Conservation (phyloP, 2,329 filamentous ascomycete species). For the Hypoxylon sp. region DNA sequence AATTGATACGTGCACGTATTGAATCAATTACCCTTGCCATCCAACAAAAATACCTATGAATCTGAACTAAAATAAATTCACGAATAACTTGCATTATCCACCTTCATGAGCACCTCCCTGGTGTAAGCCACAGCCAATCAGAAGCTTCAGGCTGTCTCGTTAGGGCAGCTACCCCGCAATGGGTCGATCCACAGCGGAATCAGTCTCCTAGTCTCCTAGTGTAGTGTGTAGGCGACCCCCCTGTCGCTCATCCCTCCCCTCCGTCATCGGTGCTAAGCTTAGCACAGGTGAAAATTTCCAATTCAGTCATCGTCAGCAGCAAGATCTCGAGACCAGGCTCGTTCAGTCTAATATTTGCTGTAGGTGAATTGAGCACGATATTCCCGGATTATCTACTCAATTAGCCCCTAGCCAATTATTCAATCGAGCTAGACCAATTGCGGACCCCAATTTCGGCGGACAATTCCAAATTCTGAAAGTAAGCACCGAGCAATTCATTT, state of each 20-base stretch:
- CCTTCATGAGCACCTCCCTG: background rate
- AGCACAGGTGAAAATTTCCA: slow-evolving; percentile 41
- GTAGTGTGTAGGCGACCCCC: too few species aligned
- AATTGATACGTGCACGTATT: too few species aligned
- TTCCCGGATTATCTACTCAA: slow-evolving; percentile 7
- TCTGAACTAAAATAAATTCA: background rate
- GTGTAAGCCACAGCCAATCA: slow-evolving; percentile 27
- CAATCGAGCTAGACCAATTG: background rate
- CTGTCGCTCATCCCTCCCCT: slow-evolving; percentile 9
- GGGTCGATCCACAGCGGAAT: slow-evolving; percentile 19
- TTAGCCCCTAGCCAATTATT: background rate
- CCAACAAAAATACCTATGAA: too few species aligned
- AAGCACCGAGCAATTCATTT: background rate
- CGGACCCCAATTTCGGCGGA: background rate
- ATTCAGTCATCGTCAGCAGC: slow-evolving; percentile 23
- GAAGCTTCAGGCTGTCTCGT: slow-evolving; percentile 27
- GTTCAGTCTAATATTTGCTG: slow-evolving; percentile 14
- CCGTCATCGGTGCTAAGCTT: slow-evolving; percentile 41
- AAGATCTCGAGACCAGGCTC: slow-evolving; percentile 17
- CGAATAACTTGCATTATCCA: slow-evolving; percentile 8
- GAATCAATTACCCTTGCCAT: too few species aligned
- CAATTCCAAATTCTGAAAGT: background rate
- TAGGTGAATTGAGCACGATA: slow-evolving; percentile 3
- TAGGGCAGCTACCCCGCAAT: slow-evolving; percentile 42
- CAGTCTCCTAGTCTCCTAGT: too few species aligned